A percentile compares a stretch with the other conserved stretches of the same genome.
Conservation (phyloP, 73 alveolate genomes). For the Paramecium caudatum region DNA sequence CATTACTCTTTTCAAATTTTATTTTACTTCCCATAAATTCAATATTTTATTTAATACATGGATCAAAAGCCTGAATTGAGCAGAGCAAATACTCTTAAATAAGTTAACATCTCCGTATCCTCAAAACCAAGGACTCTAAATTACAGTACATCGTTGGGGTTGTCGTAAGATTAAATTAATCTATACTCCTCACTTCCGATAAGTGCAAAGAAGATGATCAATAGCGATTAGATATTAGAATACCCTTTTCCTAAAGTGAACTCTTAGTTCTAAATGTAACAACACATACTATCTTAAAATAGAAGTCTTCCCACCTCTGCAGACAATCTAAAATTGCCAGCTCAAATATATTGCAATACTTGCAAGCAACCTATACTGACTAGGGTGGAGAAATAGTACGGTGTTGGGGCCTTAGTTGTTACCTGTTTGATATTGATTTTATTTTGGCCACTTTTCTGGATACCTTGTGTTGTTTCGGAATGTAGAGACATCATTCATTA, state of each 20-base stretch:
- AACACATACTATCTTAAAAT: too few relatives aligned
- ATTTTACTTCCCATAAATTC: neutral
- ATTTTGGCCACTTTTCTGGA: slow-evolving; percentile 48
- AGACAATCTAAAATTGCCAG: neutral
- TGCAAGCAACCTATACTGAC: neutral
- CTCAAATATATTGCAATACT: neutral
- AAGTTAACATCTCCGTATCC: too few relatives aligned
- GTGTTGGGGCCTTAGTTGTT: slow-evolving; percentile 7
- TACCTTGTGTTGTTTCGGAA: slow-evolving; percentile 13
- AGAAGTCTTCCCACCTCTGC: neutral
- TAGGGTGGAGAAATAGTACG: neutral
- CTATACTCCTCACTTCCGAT: too few relatives aligned
- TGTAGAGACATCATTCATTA: slow-evolving; percentile 40
- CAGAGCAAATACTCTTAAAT: slow-evolving; percentile 1
- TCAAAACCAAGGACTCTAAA: too few relatives aligned
- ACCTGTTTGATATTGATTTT: neutral
- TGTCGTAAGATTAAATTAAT: too few relatives aligned
- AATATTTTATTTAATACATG: neutral
- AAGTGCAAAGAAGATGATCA: too few relatives aligned
- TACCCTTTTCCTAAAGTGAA: too few relatives aligned
- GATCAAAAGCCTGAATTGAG: neutral
- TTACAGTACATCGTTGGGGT: too few relatives aligned
- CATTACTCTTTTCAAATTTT: too few relatives aligned
- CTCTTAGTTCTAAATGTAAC: too few relatives aligned
- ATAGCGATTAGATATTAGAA: too few relatives aligned